phyloP scores from a whole-genome alignment of 2,329 filamentous ascomycete genomes.

The Fusarium coffeatum region DNA sequence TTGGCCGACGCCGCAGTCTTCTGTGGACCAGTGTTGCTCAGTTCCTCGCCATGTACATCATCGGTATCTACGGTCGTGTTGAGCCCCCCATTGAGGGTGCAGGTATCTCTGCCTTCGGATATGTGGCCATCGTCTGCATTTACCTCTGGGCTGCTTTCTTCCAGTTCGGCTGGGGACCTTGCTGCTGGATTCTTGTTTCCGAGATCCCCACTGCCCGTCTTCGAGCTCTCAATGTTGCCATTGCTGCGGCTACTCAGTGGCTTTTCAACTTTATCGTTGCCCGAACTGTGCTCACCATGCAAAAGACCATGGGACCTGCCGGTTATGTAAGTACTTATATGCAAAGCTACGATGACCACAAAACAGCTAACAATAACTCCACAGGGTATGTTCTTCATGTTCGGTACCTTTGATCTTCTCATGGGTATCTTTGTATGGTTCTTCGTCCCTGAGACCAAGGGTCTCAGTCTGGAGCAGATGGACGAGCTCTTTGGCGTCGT shows the following conservation, averaged over 20 bases:
- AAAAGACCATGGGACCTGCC: slow-evolving; percentile 61
- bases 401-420: slow-evolving; percentile 71
- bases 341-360: background rate
- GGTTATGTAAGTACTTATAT: slow-evolving; percentile 53
- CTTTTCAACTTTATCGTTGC: slow-evolving; percentile 81
- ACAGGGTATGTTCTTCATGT: slow-evolving; percentile 75
- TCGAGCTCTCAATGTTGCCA: slow-evolving; percentile 73
- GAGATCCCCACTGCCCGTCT: slow-evolving; percentile 77
- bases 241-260: slow-evolving; percentile 77
- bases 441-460: slow-evolving; percentile 78
- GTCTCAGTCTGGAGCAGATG: slow-evolving; percentile 71
- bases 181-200: slow-evolving; percentile 76
- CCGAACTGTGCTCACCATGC: slow-evolving; percentile 72
- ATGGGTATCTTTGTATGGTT: slow-evolving; percentile 76
- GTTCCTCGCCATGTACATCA: slow-evolving; percentile 73
- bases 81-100: slow-evolving; percentile 65
- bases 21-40: slow-evolving; percentile 74
- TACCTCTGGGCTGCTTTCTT: slow-evolving; percentile 78
- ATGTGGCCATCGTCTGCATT: slow-evolving; percentile 76
- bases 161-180: slow-evolving; percentile 77
- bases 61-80: slow-evolving; percentile 76
- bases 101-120: slow-evolving; percentile 71
- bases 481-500: slow-evolving; percentile 73
- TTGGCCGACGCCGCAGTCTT: slow-evolving; percentile 71
- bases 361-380: slow-evolving; percentile 11